Conservation (phyloP, 495 filamentous ascomycete genomes). For the Daldinia loculata region DNA sequence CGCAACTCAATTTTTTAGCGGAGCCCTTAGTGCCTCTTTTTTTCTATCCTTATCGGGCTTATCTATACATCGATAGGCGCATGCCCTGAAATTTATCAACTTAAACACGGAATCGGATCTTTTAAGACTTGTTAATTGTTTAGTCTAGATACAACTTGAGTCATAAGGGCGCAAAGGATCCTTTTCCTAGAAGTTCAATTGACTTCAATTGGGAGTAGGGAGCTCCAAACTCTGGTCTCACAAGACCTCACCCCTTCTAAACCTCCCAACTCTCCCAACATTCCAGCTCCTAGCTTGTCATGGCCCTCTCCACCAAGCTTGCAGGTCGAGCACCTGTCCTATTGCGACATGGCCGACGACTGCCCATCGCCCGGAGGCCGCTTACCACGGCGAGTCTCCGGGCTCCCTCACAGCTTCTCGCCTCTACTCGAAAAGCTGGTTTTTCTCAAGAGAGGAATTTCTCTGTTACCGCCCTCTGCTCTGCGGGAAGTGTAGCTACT, state of each 20-base stretch:
- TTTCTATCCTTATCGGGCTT: slow-evolving; percentile 40
- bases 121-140: slow-evolving; percentile 16
- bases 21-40: slow-evolving; percentile 28
- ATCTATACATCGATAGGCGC: slow-evolving; percentile 28
- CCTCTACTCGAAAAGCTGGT: slow-evolving; percentile 37
- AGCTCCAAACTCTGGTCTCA: slow-evolving; percentile 35
- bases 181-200: slow-evolving; percentile 38
- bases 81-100: slow-evolving; percentile 38
- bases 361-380: slow-evolving; percentile 52
- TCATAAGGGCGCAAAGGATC: slow-evolving; percentile 13
- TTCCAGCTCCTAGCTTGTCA: slow-evolving; percentile 19
- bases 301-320: slow-evolving; percentile 50
- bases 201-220: slow-evolving; percentile 43
- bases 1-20: slow-evolving; percentile 30
- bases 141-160: slow-evolving; percentile 14
- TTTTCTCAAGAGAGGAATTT: slow-evolving; percentile 53
- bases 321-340: slow-evolving; percentile 59
- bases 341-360: slow-evolving; percentile 58
- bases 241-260: slow-evolving; percentile 31
- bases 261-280: slow-evolving; percentile 9
- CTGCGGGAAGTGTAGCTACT: slow-evolving; percentile 41
- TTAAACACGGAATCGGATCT: slow-evolving; percentile 26
- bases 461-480: slow-evolving; percentile 47
- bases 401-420: slow-evolving; percentile 46
- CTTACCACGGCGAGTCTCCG: slow-evolving; percentile 48